A percentile compares a stretch with the other conserved stretches of the same genome.
Evolutionary conservation across 257 asterid genomes (phyloP).

Genomic region (Mentha longifolia): DNA sequence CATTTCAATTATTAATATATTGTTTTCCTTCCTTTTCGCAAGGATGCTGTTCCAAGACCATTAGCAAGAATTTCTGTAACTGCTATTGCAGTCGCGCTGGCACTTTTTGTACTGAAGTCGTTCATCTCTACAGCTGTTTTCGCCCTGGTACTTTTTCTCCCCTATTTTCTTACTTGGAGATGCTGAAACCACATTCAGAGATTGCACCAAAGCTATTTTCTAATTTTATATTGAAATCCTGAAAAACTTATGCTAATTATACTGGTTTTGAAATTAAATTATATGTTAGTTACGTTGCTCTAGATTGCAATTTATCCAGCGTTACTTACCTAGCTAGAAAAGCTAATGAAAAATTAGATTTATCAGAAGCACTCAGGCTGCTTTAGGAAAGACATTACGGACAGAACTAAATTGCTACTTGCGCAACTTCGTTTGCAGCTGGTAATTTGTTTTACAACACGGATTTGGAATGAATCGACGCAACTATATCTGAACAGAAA

Average conservation of each 20-base stretch:
- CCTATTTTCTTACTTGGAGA: neutral
- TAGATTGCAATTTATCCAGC: no score
- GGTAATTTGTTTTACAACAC: no score
- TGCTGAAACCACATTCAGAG: neutral
- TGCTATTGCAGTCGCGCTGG: slow-evolving; percentile 52
- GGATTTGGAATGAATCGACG: no score
- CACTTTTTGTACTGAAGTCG: slow-evolving; percentile 73
- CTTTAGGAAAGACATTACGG: no score
- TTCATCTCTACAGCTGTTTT: slow-evolving; percentile 85
- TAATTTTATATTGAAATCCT: neutral
- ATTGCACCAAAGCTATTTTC: slow-evolving; percentile 15
- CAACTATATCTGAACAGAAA: no score
- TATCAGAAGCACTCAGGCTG: no score
- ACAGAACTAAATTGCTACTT: no score
- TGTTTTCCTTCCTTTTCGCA: slow-evolving; percentile 14
- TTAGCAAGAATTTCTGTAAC: slow-evolving; percentile 76
- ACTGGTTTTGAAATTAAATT: neutral
- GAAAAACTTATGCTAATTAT: neutral
- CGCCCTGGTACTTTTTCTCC: slow-evolving; percentile 64
- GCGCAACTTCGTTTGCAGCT: no score
- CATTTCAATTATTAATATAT: neutral
- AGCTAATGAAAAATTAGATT: no score
- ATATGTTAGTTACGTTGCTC: no score
- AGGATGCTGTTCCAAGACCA: slow-evolving; percentile 87
- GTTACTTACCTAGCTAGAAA: no score